Evolutionary conservation across 495 filamentous ascomycete genomes (phyloP).

Genomic region (Collariella sp.): DNA sequence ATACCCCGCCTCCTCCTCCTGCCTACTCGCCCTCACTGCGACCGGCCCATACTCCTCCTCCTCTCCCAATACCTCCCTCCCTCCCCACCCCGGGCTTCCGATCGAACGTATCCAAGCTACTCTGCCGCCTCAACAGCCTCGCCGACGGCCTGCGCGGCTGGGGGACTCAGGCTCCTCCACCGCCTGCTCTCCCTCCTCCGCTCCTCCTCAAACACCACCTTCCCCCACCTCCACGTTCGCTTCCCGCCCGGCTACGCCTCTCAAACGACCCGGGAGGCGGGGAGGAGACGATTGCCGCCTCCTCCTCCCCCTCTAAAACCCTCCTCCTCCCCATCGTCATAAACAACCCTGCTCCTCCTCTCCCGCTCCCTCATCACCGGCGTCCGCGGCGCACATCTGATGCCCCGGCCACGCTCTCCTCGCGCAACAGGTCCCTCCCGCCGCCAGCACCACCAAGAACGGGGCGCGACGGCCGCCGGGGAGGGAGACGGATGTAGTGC

Average conservation of each 20-base stretch:
- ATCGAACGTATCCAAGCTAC: slow-evolving; percentile 43
- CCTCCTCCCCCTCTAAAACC: too few relatives aligned
- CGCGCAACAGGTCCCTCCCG: too few relatives aligned
- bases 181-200: neutral
- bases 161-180: slow-evolving; percentile 32
- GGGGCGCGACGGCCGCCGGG: neutral
- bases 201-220: slow-evolving; percentile 29
- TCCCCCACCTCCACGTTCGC: slow-evolving; percentile 26
- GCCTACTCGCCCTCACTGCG: slow-evolving; percentile 17
- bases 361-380: slow-evolving; percentile 2
- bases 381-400: slow-evolving; percentile 27
- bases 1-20: slow-evolving; percentile 32
- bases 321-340: slow-evolving; percentile 28
- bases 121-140: slow-evolving; percentile 32
- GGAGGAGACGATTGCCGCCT: too few relatives aligned
- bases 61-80: slow-evolving; percentile 39
- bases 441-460: too few relatives aligned
- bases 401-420: too few relatives aligned
- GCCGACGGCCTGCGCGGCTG: slow-evolving; percentile 18
- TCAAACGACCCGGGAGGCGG: too few relatives aligned
- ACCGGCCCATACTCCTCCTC: slow-evolving; percentile 42
- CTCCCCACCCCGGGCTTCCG: slow-evolving; percentile 36
- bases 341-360: slow-evolving; percentile 18
- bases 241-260: too few relatives aligned
- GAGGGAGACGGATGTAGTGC: slow-evolving; percentile 21